Conservation (phyloP, 257 asterid genomes). For the Ligustrum vulgare region DNA sequence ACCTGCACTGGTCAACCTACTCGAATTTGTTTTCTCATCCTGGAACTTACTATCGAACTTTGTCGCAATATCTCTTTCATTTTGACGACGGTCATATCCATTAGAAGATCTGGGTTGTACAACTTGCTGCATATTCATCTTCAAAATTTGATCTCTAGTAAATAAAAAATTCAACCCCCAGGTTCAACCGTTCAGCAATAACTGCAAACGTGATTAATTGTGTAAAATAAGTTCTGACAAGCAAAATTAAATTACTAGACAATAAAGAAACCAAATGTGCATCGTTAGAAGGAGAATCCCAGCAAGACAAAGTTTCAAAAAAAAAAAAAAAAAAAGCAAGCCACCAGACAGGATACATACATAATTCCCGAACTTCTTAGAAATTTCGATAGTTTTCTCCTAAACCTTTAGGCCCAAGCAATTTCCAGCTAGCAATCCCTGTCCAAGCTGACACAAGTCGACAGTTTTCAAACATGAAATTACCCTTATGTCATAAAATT, state of each 20-base stretch:
- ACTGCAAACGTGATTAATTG: slow-evolving; percentile 33
- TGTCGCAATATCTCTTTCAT: slow-evolving; percentile 54
- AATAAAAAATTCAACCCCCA: slow-evolving; percentile 29
- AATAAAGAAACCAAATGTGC: not conserved
- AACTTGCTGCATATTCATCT: slow-evolving; percentile 72
- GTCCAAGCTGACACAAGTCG: not conserved
- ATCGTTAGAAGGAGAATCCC: not conserved
- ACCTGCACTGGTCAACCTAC: slow-evolving; percentile 51
- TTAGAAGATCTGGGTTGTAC: slow-evolving; percentile 70
- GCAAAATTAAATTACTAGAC: not conserved
- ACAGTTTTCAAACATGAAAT: not conserved
- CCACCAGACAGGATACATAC: too few species aligned
- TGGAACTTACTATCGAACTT: slow-evolving; percentile 62
- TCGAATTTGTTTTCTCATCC: slow-evolving; percentile 49
- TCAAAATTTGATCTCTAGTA: slow-evolving; percentile 32
- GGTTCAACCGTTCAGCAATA: slow-evolving; percentile 23
- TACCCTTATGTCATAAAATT: too few species aligned
- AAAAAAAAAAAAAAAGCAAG: too few species aligned
- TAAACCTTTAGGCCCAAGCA: not conserved
- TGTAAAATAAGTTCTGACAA: not conserved
- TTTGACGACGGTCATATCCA: slow-evolving; percentile 77
- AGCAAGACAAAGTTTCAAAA: not conserved
- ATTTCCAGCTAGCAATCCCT: not conserved
- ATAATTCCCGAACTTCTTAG: too few species aligned
- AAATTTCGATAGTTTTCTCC: too few species aligned